Percentiles rank a stretch among this genome's conserved stretches.
Evolutionary conservation across 2,329 filamentous ascomycete species (phyloP).

Genomic region (Cordyceps pruinosa): DNA sequence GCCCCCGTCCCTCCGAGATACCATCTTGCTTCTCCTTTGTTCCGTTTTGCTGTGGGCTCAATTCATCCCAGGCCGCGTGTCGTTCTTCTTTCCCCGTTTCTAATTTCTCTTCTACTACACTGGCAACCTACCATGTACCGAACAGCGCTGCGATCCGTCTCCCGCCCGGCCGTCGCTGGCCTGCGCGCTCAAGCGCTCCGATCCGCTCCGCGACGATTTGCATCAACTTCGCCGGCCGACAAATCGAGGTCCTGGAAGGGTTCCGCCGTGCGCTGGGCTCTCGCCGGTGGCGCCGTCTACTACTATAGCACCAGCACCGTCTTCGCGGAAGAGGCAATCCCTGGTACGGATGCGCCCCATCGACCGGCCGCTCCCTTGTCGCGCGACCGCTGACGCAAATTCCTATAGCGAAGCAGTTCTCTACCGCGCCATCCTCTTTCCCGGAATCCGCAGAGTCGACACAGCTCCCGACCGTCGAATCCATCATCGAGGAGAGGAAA

Average conservation of each 20-base stretch:
- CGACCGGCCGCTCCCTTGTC: background rate
- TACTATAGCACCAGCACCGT: constrained; percentile 88
- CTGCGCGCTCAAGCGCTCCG: constrained; percentile 34
- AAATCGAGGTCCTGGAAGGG: constrained; percentile 80
- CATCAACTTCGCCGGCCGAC: constrained; percentile 46
- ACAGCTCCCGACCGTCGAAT: constrained; percentile 55
- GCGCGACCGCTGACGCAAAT: background rate
- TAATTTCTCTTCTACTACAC: constrained; percentile 3
- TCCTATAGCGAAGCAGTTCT: constrained; percentile 21
- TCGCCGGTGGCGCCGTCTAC: constrained; percentile 73
- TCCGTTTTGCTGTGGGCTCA: constrained; percentile 1
- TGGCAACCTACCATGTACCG: constrained; percentile 40
- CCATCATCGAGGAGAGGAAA: constrained; percentile 54
- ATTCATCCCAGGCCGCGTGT: background rate
- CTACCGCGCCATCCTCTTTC: constrained; percentile 42
- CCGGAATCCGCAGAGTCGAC: constrained; percentile 39
- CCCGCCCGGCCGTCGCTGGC: constrained; percentile 36
- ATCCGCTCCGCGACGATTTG: constrained; percentile 41
- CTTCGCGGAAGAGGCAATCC: constrained; percentile 74
- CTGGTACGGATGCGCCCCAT: constrained; percentile 44
- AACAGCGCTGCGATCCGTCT: constrained; percentile 41
- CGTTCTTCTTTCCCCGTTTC: constrained; percentile 12
- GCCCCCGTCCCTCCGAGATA: background rate
- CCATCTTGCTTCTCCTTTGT: background rate
- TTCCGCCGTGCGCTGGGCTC: constrained; percentile 62